Evolutionary conservation across 2,329 filamentous ascomycete species (phyloP).

Genomic region (Stagonosporopsis cucurbitacearum): DNA sequence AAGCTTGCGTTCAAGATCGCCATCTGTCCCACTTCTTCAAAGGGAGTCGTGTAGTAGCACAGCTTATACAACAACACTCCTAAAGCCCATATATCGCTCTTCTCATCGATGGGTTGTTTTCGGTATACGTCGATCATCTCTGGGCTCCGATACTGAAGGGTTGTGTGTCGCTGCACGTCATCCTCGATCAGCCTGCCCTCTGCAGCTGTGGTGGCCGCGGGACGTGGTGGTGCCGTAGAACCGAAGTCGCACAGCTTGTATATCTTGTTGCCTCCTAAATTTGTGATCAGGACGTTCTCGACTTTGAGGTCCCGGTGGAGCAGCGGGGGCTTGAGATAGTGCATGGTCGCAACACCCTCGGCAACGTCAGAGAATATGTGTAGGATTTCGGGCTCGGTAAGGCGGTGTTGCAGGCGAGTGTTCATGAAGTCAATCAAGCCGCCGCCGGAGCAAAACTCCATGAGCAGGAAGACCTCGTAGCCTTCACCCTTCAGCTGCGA

Average conservation of each 20-base stretch:
- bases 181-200: conserved; percentile 95
- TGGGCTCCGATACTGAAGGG: conserved; percentile 94
- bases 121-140: conserved; percentile 99
- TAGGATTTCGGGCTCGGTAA: conserved; percentile 97
- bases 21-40: conserved; percentile 96
- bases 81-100: conserved; percentile 97
- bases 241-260: conserved; percentile 99
- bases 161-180: conserved; percentile 96
- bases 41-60: conserved; percentile 98
- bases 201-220: conserved; percentile 82
- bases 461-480: conserved; percentile 96
- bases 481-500: conserved; percentile 91
- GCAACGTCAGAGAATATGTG: conserved; percentile 96
- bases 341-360: conserved; percentile 97
- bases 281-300: conserved; percentile 92
- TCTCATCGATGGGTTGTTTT: conserved; percentile 96
- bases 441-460: conserved; percentile 96
- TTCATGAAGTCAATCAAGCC: conserved; percentile 99
- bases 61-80: conserved; percentile 96
- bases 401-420: conserved; percentile 89
- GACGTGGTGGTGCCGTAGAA: conserved; percentile 81
- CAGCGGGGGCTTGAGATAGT: conserved; percentile 93
- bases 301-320: conserved; percentile 96
- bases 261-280: conserved; percentile 67
- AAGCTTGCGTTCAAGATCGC: conserved; percentile 96